Conservation (phyloP, 2,329 filamentous ascomycete genomes). For the Rhynchosporium agropyri region DNA sequence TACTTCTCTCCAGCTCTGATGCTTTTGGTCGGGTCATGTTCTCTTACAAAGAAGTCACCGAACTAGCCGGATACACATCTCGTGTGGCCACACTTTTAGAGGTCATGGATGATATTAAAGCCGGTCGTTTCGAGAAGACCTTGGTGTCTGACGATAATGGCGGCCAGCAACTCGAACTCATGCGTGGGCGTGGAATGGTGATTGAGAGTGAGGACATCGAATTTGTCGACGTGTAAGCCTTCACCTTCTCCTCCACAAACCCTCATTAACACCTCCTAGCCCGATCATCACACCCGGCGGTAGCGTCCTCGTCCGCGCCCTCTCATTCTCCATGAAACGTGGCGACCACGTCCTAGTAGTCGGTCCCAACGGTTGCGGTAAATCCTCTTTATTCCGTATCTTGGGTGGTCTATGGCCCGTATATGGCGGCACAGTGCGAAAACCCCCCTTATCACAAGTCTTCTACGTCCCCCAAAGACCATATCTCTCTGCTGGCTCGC, state of each 20-base stretch:
- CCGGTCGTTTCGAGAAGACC: slow-evolving; percentile 93
- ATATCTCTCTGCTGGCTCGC: slow-evolving; percentile 85
- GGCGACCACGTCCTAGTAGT: slow-evolving; percentile 90
- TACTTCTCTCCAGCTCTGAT: slow-evolving; percentile 91
- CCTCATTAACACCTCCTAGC: slow-evolving; percentile 39
- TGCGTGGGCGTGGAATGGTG: slow-evolving; percentile 79
- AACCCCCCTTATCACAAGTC: slow-evolving; percentile 88
- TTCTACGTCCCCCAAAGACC: slow-evolving; percentile 98
- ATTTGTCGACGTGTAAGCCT: slow-evolving; percentile 74
- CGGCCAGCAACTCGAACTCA: slow-evolving; percentile 78
- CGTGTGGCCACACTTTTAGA: slow-evolving; percentile 87
- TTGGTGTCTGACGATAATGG: slow-evolving; percentile 86
- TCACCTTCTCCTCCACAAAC: too few species aligned
- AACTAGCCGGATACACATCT: slow-evolving; percentile 92
- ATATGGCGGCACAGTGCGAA: slow-evolving; percentile 90
- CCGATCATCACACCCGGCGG: slow-evolving; percentile 97
- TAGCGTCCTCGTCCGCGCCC: slow-evolving; percentile 81
- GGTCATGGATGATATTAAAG: slow-evolving; percentile 91
- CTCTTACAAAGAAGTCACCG: slow-evolving; percentile 95
- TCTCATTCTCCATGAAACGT: slow-evolving; percentile 84
- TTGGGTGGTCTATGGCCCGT: slow-evolving; percentile 96
- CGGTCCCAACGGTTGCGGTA: slow-evolving; percentile 95
- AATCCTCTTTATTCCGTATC: slow-evolving; percentile 94
- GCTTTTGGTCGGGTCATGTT: slow-evolving; percentile 97
- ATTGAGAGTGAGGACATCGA: slow-evolving; percentile 82